Percentiles rank a stretch among this genome's conserved stretches.
These are phyloP conservation scores for Trametes sp. DNA, from an alignment of 1,284 basidiomycete genomes.

Conservation along the genomic window DNA sequence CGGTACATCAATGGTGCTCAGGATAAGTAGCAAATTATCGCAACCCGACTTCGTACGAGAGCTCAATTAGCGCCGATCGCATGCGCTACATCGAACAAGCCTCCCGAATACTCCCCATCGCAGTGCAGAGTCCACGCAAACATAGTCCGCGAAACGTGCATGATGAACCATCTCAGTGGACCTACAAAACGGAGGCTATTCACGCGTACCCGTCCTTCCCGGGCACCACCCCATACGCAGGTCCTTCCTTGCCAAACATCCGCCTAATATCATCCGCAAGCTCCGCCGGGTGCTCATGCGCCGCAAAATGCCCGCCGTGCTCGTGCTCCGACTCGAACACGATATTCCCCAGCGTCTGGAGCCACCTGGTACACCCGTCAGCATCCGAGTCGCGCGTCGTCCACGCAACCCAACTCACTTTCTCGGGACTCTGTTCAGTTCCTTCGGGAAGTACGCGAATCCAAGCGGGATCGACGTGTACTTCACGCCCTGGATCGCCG, in stretches of 20 bases:
- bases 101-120: no score
- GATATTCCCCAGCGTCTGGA: constrained; percentile 35
- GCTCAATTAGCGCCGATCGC: no score
- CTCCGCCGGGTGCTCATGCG: constrained; percentile 38
- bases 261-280: constrained; percentile 38
- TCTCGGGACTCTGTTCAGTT: constrained; percentile 47
- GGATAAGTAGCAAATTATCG: no score
- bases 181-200: no score
- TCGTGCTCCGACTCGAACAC: constrained; percentile 38
- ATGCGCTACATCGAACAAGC: no score
- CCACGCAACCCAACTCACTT: constrained; percentile 42
- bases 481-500: not conserved
- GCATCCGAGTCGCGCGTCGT: not conserved
- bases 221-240: constrained; percentile 38
- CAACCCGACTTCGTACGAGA: no score
- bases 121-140: no score
- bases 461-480: constrained; percentile 52
- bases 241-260: constrained; percentile 42
- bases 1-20: no score
- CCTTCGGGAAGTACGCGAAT: constrained; percentile 57
- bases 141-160: no score
- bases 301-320: constrained; percentile 42
- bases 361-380: constrained; percentile 17
- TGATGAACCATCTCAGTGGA: no score
- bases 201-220: constrained; percentile 33